These are phyloP conservation scores for Schwanniomyces occidentalis DNA, from an alignment of 805 yeast genomes.

Conservation along the genomic window DNA sequence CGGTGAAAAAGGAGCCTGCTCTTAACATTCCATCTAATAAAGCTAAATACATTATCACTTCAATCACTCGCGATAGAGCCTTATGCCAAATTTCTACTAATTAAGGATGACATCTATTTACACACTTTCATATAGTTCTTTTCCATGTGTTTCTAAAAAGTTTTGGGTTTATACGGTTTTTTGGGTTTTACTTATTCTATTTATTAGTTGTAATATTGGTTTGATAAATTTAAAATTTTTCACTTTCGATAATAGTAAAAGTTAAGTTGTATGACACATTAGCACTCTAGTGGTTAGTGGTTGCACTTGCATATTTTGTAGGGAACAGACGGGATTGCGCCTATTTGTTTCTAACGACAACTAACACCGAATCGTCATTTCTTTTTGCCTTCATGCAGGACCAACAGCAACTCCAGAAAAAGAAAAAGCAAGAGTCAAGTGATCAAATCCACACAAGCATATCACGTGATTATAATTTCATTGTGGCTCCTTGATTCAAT, in stretches of 20 bases:
- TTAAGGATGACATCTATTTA: background rate
- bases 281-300: no score
- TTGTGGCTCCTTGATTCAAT: no score
- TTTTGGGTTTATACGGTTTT: background rate
- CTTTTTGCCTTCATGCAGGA: no score
- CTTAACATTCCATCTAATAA: slow-evolving; percentile 8
- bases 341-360: slow-evolving; percentile 11
- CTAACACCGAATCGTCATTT: slow-evolving; percentile 6
- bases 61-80: slow-evolving; percentile 28
- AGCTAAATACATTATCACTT: slow-evolving; percentile 33
- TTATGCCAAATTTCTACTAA: slow-evolving; percentile 6
- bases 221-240: no score
- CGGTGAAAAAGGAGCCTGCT: background rate
- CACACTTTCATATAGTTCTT: no score
- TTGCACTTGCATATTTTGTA: no score
- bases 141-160: no score
- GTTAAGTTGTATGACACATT: no score
- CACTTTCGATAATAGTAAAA: background rate
- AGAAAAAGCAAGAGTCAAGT: background rate
- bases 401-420: no score
- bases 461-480: background rate
- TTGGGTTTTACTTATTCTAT: background rate
- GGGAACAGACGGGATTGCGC: no score
- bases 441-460: background rate
- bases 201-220: background rate